Evolutionary conservation across 1,139 yeast species (phyloP), one percentile per base, ranked within the genome.

Genomic region (Pichia terricola): DNA sequence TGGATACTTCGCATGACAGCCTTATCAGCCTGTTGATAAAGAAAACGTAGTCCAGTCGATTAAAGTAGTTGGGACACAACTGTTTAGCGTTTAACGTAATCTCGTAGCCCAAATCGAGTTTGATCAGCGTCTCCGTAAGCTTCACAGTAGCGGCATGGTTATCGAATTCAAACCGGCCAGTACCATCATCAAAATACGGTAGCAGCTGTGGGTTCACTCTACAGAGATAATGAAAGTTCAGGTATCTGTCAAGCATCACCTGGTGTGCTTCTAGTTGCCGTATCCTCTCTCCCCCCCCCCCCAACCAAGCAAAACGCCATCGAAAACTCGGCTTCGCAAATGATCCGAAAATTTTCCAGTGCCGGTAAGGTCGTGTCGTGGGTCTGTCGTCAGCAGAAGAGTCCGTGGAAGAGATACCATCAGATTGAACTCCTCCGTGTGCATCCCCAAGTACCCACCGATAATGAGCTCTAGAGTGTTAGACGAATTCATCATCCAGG

Each of bases 401-500:
- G 32, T 30, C 32, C 7, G 32, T 22, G 27, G 5, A 7, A 27
- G 16, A 26, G 8, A 35, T n/a, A 35, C 22, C 22, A 16, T 16
- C 22, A 16, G 22, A 16, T 16, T 16, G 22, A 16, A 16, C 22
- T 16, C 22, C 22, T 16, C 22, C 22, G 22, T 16, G 22, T 16
- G 22, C 22, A 16, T 16, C 22, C 22, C 22, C 22, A 16, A 16
- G 22, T 16, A 16, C 22, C 22, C 22, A 16, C 22, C 22, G 22
- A 16, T 16, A 16, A 38, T 38, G 49, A 44, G 45, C 73, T 66
- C 75, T 11, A 57, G 69, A 48, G 65, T 72, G 5, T 61, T 76
- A 39, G 81, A 76, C 56, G 79, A 76, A 55, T 63, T 73, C 39
- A 65, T 76, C 38, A 68, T 76, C 41, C 77, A 75, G 47, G 81